These are phyloP conservation scores for Pseudogymnoascus sp. DNA, from an alignment of 2,329 filamentous ascomycete genomes.

Conservation along the genomic window DNA sequence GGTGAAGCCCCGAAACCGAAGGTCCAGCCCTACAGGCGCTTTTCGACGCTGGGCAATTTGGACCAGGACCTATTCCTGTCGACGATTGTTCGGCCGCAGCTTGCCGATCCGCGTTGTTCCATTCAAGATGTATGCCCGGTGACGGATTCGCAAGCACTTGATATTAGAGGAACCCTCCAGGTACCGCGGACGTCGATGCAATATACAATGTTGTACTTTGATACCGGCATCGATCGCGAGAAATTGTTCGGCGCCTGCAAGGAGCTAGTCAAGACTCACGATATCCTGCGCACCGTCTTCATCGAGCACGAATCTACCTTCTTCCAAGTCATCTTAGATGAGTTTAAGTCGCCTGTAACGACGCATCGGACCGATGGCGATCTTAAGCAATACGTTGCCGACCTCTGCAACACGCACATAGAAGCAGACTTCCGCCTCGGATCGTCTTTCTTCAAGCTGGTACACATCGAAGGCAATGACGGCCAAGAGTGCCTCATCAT, in stretches of 20 bases:
- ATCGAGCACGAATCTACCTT: conserved; percentile 29
- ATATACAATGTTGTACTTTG: conserved; percentile 31
- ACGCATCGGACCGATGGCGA: conserved; percentile 23
- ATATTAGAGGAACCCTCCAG: conserved; percentile 34
- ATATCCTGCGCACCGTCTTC: conserved; percentile 35
- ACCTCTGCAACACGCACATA: conserved; percentile 30
- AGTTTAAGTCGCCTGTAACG: conserved; percentile 28
- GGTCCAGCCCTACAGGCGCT: conserved; percentile 28
- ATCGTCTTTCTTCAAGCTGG: conserved; percentile 31
- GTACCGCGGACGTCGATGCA: conserved; percentile 32
- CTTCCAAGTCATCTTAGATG: conserved; percentile 30
- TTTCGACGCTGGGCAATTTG: conserved; percentile 29
- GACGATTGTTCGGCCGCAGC: conserved; percentile 30
- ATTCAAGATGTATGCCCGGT: conserved; percentile 34
- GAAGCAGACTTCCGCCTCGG: conserved; percentile 32
- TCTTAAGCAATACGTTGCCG: conserved; percentile 27
- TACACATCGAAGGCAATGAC: conserved; percentile 19
- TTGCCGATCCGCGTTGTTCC: conserved; percentile 32
- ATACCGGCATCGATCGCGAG: conserved; percentile 22
- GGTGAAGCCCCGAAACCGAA: conserved; percentile 19
- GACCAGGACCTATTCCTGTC: conserved; percentile 30
- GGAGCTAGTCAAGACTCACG: conserved; percentile 25
- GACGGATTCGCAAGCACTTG: conserved; percentile 34
- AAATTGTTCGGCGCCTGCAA: conserved; percentile 27
- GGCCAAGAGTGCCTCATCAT: conserved; percentile 32